These are phyloP conservation scores for Cicer yamashitae DNA, from an alignment of 306 rosid genomes.

Conservation along the genomic window DNA sequence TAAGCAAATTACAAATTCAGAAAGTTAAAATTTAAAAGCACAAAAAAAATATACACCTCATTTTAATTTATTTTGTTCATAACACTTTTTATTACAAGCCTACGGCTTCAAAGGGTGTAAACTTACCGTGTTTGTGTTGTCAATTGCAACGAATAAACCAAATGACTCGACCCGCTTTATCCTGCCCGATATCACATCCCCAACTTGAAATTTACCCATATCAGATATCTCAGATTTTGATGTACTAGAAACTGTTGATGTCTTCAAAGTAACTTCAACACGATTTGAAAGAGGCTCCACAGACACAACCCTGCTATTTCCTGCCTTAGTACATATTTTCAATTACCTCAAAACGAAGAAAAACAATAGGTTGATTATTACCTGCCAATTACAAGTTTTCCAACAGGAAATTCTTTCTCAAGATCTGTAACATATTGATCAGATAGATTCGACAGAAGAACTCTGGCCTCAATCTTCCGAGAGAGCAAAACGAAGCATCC, in stretches of 20 bases:
- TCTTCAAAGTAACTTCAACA: slow-evolving; percentile 85
- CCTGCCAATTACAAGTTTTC: slow-evolving; percentile 89
- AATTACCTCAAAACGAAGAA: slow-evolving; percentile 22
- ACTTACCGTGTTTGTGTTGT: slow-evolving; percentile 69
- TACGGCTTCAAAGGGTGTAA: slow-evolving; percentile 36
- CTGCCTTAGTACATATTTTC: slow-evolving; percentile 45
- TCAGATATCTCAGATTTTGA: slow-evolving; percentile 54
- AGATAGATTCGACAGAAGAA: slow-evolving; percentile 82
- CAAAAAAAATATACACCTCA: neutral
- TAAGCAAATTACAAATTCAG: slow-evolving; percentile 8
- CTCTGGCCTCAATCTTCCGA: slow-evolving; percentile 80
- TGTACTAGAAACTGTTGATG: slow-evolving; percentile 46
- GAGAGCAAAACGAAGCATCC: slow-evolving; percentile 90
- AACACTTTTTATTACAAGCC: slow-evolving; percentile 19
- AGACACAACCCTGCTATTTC: slow-evolving; percentile 72
- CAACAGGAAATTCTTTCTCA: slow-evolving; percentile 76
- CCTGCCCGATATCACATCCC: slow-evolving; percentile 76
- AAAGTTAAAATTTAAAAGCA: slow-evolving; percentile 33
- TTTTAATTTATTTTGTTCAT: neutral
- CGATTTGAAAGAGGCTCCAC: slow-evolving; percentile 87
- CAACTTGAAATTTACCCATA: slow-evolving; percentile 66
- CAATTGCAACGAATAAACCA: slow-evolving; percentile 86
- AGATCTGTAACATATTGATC: slow-evolving; percentile 71
- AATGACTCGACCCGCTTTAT: slow-evolving; percentile 82
- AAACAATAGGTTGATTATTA: slow-evolving; percentile 38